Percentiles rank a stretch among this genome's conserved stretches.
Evolutionary conservation across 345 rosid species (phyloP).

Genomic region (Euphorbia lathyris): DNA sequence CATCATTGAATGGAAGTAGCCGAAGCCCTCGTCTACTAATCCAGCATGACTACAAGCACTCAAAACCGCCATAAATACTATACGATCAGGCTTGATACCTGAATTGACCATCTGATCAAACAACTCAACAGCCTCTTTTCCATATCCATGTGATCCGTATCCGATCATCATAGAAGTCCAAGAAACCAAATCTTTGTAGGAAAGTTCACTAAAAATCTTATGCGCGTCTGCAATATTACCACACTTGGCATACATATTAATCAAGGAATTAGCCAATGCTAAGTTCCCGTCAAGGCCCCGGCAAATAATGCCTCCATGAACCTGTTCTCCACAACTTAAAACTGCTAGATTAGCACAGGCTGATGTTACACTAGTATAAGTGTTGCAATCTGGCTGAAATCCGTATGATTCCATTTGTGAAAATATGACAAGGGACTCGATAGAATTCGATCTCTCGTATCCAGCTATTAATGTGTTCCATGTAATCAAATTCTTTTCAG

Average conservation of each 20-base stretch:
- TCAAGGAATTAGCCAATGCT: constrained; percentile 65
- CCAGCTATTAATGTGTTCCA: constrained; percentile 89
- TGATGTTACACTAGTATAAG: constrained; percentile 68
- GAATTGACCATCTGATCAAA: constrained; percentile 77
- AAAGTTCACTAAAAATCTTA: constrained; percentile 51
- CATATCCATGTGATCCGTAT: constrained; percentile 78
- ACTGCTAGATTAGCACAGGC: constrained; percentile 73
- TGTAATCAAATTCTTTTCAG: constrained; percentile 62
- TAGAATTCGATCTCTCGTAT: constrained; percentile 54
- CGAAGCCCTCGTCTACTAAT: constrained; percentile 73
- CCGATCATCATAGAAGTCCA: constrained; percentile 99
- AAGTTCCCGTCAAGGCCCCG: constrained; percentile 54
- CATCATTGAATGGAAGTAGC: constrained; percentile 57
- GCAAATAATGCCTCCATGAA: constrained; percentile 65
- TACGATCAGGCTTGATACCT: constrained; percentile 66
- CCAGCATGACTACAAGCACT: constrained; percentile 92
- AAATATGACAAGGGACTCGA: constrained; percentile 54
- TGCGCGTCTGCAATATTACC: constrained; percentile 58
- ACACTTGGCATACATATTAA: constrained; percentile 93
- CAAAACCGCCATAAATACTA: constrained; percentile 82
- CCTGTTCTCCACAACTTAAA: constrained; percentile 68
- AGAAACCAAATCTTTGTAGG: constrained; percentile 54
- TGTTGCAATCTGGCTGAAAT: constrained; percentile 68
- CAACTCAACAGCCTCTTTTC: constrained; percentile 59
- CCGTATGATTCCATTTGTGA: constrained; percentile 59